Percentiles rank a stretch among this genome's conserved stretches.
phyloP scores from a whole-genome alignment of 768 basidiomycete species.

The Sporobolomyces phaffii region DNA sequence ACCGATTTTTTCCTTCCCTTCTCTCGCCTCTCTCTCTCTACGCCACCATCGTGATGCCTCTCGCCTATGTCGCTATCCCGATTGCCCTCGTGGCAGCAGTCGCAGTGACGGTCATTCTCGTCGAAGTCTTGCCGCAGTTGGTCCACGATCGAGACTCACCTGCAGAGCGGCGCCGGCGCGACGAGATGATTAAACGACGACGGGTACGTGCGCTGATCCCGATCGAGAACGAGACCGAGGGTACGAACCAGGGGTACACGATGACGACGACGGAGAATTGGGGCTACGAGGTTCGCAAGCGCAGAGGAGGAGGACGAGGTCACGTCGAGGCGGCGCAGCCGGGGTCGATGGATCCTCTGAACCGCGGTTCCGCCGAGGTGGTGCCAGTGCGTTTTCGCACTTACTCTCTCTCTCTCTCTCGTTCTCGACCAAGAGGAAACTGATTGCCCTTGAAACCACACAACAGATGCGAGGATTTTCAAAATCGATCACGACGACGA shows the following conservation, averaged over 20 bases:
- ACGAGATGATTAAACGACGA: neutral
- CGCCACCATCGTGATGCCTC: neutral
- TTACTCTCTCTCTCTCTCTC: no score
- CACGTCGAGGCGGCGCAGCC: no score
- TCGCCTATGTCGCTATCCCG: neutral
- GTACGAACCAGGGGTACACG: neutral
- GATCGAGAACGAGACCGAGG: neutral
- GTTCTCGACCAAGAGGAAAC: no score
- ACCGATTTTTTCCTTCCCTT: no score
- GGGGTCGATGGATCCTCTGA: no score
- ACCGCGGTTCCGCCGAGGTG: no score
- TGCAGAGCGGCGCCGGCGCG: neutral
- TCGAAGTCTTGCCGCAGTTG: conserved; percentile 9
- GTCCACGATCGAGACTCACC: conserved; percentile 6
- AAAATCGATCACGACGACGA: no score
- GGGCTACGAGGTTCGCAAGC: conserved; percentile 4
- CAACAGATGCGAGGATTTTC: neutral
- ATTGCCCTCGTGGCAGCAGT: neutral
- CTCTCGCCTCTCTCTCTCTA: neutral
- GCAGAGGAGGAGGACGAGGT: neutral
- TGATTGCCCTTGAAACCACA: no score
- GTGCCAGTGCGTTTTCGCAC: no score
- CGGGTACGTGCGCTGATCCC: neutral
- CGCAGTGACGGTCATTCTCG: conserved; percentile 6
- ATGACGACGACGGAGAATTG: neutral